Evolutionary conservation across 345 rosid species (phyloP), one percentile per base, ranked within the genome.

Genomic region (Excoecaria cochinchinensis): DNA sequence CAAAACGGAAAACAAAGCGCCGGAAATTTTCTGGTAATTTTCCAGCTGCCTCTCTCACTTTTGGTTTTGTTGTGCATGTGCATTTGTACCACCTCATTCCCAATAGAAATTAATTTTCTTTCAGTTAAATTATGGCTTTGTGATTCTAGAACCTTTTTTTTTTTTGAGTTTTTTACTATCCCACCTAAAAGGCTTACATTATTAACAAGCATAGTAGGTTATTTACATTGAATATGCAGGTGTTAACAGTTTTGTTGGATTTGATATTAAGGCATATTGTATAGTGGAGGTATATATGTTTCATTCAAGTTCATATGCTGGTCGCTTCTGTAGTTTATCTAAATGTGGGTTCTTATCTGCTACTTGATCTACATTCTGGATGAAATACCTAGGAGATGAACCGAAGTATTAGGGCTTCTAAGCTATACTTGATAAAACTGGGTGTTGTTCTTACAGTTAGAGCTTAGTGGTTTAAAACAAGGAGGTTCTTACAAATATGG

Each of bases 1-100:
- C 90, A 12, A 93, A 87, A 82, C 87, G 82, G 79, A 95, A 81
- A 82, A 56, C 88, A 24, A 90, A 78, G 78, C 91, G 87, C 21
- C 90, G 82, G n/a, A 92, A 87, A 79, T 86, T 83, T 86, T 87
- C 91, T 70, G 85, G 86, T 86, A 72, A 31, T 31, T 31, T 31
- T 31, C 2, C 31, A 31, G 31, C 31, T 24, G 75, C 21, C 59
- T 79, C 51, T 24, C 22, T 19, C 22, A 17, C 22, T 3, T 19
- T 11, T 17, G 12, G 24, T 22, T 21, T 8, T 47, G 17, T 21
- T 42, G 16, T 15, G 59, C 21, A 3, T 31, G 59, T 24, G 22
- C 42, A 25, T 69, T 51, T 51, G 39, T 51, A 31, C 72, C 59
- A 50, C 17, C 60, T 56, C 25, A 42, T 14, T 59, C 8, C 24